A percentile compares a stretch with the other conserved stretches of the same genome.
Evolutionary conservation across 2,329 filamentous ascomycete species (phyloP).

Genomic region (Pseudogymnoascus sp.): DNA sequence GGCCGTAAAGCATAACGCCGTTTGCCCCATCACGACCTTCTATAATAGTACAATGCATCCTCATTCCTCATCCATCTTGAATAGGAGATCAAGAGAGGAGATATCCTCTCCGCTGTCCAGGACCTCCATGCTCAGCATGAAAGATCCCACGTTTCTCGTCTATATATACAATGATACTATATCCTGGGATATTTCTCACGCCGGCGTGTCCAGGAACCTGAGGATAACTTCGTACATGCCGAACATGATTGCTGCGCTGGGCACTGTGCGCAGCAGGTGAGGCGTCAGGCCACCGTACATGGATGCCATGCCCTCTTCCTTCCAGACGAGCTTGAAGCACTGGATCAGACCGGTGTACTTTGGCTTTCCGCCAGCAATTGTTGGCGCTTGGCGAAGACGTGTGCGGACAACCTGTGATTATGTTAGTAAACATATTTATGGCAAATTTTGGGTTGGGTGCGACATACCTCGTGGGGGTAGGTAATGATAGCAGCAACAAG

Average conservation of each 20-base stretch:
- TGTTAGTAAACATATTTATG: conserved; percentile 9
- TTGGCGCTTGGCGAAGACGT: conserved; percentile 75
- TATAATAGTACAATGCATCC: conserved; percentile 7
- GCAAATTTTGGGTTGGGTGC: not conserved
- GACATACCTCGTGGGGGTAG: conserved; percentile 79
- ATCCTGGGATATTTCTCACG: conserved; percentile 12
- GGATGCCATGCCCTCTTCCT: conserved; percentile 77
- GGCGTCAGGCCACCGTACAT: conserved; percentile 88
- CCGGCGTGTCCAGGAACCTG: conserved; percentile 26
- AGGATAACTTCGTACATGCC: conserved; percentile 56
- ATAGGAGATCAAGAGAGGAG: conserved; percentile 9
- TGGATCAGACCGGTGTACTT: conserved; percentile 87
- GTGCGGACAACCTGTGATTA: conserved; percentile 63
- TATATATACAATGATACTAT: conserved; percentile 9
- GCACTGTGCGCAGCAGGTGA: conserved; percentile 83
- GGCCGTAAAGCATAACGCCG: conserved; percentile 7
- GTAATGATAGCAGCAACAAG: conserved; percentile 74
- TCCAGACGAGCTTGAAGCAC: conserved; percentile 81
- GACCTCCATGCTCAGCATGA: not conserved
- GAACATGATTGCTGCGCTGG: conserved; percentile 93
- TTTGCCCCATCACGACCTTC: not conserved
- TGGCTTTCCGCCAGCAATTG: conserved; percentile 52
- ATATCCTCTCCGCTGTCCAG: not conserved
- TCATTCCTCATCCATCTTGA: conserved; percentile 3
- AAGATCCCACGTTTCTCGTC: not conserved